Evolutionary conservation across 1,284 basidiomycete genomes (phyloP), one percentile per base, ranked within the genome.

Genomic region (Malassezia brasiliensis): DNA sequence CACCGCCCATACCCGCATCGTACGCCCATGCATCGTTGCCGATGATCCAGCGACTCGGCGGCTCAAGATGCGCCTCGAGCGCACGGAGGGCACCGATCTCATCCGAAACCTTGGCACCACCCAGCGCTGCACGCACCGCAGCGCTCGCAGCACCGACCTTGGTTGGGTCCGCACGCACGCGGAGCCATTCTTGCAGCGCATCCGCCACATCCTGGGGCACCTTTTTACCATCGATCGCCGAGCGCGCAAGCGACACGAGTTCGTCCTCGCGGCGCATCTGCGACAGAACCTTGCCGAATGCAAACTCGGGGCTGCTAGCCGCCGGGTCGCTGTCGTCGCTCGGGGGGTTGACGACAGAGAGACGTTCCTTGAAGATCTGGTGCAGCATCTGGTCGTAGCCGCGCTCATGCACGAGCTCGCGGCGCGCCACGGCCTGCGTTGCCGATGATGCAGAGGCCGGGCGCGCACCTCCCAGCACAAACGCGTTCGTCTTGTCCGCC

Each of bases 11-110:
- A 41, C 91, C 93, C 46, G 96, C 83, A 76, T 96, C 93, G 74
- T 93, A 90, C 0, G 91, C 87, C 93, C 93, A 98, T 0, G 89
- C 86, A 74, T 98, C 93, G 46, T 89, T 94, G 22, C 93, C 90
- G 65, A 96, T 85, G 75, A 98, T 96, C 91, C 91, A 98, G 54
- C 88, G 63, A 40, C 64, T 67, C 56, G 64, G 61, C 51, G 56
- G 59, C n/a, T 59, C 59, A 17, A 71, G 53, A 56, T 65, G 56
- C 25, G 53, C 40, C 3, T 61, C 64, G 37, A 65, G 60, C 48
- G 68, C 55, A 50, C 64, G 62, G 49, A 74, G 57, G 48, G 55
- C 57, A 10, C 64, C 56, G 10, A 69, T 57, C 30, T 62, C 62
- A 19, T 52, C 50, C 30, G 57, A 50, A 11, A 42, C 40, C 6